Base-by-base conservation (phyloP, 495 filamentous ascomycete species). In the Penicillium waksmanii region DNA sequence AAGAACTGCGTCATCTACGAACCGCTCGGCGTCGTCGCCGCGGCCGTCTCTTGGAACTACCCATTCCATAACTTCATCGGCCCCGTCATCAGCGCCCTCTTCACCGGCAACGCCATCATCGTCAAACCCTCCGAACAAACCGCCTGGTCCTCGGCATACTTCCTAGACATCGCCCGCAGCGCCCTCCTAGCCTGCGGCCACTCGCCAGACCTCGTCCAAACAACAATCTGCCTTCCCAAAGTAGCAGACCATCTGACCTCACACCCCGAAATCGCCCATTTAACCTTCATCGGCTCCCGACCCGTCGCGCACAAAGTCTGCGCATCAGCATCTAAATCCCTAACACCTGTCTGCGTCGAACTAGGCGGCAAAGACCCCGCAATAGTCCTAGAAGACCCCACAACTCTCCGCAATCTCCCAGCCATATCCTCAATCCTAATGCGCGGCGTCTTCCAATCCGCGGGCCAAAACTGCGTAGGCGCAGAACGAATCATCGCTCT, bases 391-490 rank as follows among this genome's bases (percentile, higher is more conserved):
- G 90, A 97, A 66, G 88, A 92, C 44, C 77, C 90, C 17, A 60
- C 70, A 25, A 80, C 76, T 25, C 62, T 78, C 17, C 77, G 77
- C 57, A 87, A 93, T 64, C 73, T 97, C 13, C 67, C 83, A 0
- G 79, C 85, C 38, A 85, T 97, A 51, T 85, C 85, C 27, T 89
- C 91, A 31, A 88, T 93, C 58, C 83, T 98, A 60, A 85, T 98
- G 78, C 87, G 96, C 52, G 95, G 93, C 43, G 89, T 89, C 34
- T 99, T 98, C 80, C 94, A 97, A 73, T 91, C 93, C 55, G 86
- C 93, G n/a, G 95, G 95, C 1, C 95, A 99, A 69, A 99, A 99
- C 76, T 99, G 95, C 75, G 92, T 98, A 72, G 95, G 96, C 58
- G 91, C 96, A 56, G 95, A 99, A 76, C 89, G 95, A 42, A 87